Evolutionary conservation across 441 rosid genomes (phyloP), one percentile per base, ranked within the genome.

Genomic region (Jatropha podagrica): DNA sequence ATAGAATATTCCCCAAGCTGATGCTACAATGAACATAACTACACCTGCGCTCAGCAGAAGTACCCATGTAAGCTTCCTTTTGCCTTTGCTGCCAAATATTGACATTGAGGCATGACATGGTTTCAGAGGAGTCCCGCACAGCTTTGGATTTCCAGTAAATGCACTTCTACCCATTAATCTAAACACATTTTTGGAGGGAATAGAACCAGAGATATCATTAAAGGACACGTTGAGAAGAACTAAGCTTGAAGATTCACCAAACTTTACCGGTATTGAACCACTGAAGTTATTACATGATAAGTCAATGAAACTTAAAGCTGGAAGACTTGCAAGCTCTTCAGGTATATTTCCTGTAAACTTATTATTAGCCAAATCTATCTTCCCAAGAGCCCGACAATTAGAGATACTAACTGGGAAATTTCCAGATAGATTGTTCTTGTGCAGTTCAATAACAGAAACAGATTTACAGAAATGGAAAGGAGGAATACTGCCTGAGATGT

Each of bases 101-200:
- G 82, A 78, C 74, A 80, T 74, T 26, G 97, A 86, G 70, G 80
- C 79, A 41, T 81, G 65, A 82, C 99, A 95, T 37, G 91, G 76
- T 74, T 75, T 78, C 69, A 93, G 61, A 72, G 99, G 99, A 79
- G 77, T 82, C 42, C 99, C 99, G 81, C 99, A 95, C 20, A 95
- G 87, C 81, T 86, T 81, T 60, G 80, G 73, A 78, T 95, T 95
- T 72, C 99, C 98, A 23, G 76, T 73, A 78, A 87, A 95, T 37
- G 96, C 88, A 80, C 85, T 83, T 65, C 69, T 77, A 62, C 89
- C 92, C 96, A 95, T 91, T 65, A 82, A 83, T 75, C 73, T 85
- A 72, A 93, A 82, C 72, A 80, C 72, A 65, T 85, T 84, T 32
- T 74, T 82, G 13, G 92, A 77, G 60, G 96, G 96, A 62, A 91